Base-by-base conservation (phyloP, 2,329 filamentous ascomycete species). In the Acrocalymma vagum region DNA sequence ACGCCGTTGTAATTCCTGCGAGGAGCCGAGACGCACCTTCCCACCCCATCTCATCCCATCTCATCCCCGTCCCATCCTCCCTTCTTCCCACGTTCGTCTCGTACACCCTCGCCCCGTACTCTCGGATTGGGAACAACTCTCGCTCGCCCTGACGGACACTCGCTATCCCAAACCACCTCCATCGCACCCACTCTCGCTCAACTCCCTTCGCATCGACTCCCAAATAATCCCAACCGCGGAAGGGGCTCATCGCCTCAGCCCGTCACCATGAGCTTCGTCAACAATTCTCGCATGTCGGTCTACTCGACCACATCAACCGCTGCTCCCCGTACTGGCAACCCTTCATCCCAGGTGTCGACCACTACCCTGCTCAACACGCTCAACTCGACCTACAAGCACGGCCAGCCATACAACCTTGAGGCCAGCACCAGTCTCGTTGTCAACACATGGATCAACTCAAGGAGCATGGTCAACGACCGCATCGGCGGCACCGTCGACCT, bases 361-460 rank as follows among this genome's bases (percentile, higher is more conserved):
- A 96, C 92, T 2, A 95, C 91, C 1, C 81, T 97, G 30, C 82
- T 99, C 40, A 97, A 97, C 72, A 84, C 90, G 40, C 81, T 96
- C 29, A 94, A 99, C 73, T 91, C 90, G 58, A 87, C 88, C 63
- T 97, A 95, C 71, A 81, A 89, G 31, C 84, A 88, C 3, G 85
- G 85, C 20, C 84, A 90, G 62, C 84, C 93, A n/a, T 94, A 95
- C 68, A 80, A 81, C 48, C 82, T 99, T 29, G 94, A 99, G 71
- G 86, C 91, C 31, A 90, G 90, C 55, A 94, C 92, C 23, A 96
- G 90, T 67, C 71, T 97, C 25, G 92, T 94, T 0, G 90, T 97
- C 53, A 97, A 97, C 74, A 96, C 91, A 42, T 96, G 92, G 92
- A 80, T 94, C 37, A 95, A 90, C 3, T 89, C 90, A 13, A 79